These are phyloP conservation scores for Podaxis sp. DNA, from an alignment of 768 basidiomycete species.

Conservation along the genomic window DNA sequence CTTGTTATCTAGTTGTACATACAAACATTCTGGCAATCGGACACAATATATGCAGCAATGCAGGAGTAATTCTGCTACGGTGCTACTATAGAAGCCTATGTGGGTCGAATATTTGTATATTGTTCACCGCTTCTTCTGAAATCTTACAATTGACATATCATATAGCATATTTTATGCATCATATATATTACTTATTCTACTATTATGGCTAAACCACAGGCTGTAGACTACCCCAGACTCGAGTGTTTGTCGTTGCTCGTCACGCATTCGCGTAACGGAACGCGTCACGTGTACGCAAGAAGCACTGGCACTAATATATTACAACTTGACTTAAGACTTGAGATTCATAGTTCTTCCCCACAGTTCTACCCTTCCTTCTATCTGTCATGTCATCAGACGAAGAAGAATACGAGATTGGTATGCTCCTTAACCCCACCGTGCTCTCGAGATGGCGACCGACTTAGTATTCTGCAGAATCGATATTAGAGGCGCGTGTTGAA, in stretches of 20 bases:
- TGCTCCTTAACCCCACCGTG: slow-evolving; percentile 23
- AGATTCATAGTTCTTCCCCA: neutral
- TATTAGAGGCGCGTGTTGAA: slow-evolving; percentile 51
- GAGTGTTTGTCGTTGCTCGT: neutral
- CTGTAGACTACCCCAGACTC: neutral
- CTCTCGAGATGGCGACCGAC: slow-evolving; percentile 5
- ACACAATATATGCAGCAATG: neutral
- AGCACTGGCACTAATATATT: neutral
- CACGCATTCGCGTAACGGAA: neutral
- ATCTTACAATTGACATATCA: no score
- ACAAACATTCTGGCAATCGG: neutral
- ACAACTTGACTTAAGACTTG: no score
- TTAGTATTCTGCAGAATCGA: slow-evolving; percentile 39
- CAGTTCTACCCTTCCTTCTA: neutral
- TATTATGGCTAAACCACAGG: neutral
- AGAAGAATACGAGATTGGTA: slow-evolving; percentile 68
- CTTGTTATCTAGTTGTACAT: slow-evolving; percentile 2
- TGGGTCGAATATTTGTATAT: no score
- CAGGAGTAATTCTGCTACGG: neutral
- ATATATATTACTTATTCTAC: no score
- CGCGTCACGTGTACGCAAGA: neutral
- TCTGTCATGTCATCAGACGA: slow-evolving; percentile 32
- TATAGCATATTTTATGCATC: no score
- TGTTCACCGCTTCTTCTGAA: no score
- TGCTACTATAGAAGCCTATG: neutral